Evolutionary conservation across 371 early-diverging fungal genomes (phyloP).

Genomic region (Mucor indicus): DNA sequence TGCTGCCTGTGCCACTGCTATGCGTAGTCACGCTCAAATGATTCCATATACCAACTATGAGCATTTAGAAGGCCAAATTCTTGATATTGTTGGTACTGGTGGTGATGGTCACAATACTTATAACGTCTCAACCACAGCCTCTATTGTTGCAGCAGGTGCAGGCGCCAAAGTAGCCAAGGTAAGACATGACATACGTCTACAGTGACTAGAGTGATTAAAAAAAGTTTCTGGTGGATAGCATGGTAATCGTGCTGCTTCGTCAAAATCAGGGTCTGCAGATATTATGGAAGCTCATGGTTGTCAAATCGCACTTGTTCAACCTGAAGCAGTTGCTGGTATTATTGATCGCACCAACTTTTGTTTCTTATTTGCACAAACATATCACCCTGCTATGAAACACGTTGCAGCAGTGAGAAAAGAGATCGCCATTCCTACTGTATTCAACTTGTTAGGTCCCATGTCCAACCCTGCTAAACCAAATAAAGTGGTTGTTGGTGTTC

Average conservation of each 20-base stretch:
- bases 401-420: conserved; percentile 80
- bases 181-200: too few relatives aligned
- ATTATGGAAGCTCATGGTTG: conserved; percentile 86
- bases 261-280: conserved; percentile 93
- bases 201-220: background rate
- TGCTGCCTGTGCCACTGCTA: conserved; percentile 70
- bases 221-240: conserved; percentile 52
- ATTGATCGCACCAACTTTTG: conserved; percentile 76
- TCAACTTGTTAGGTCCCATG: conserved; percentile 94
- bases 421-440: conserved; percentile 89
- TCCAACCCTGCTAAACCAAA: conserved; percentile 85
- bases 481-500: conserved; percentile 88
- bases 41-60: conserved; percentile 46
- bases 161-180: conserved; percentile 94
- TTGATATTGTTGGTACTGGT: conserved; percentile 97
- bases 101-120: conserved; percentile 98
- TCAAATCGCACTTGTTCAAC: conserved; percentile 61
- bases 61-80: conserved; percentile 48
- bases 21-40: conserved; percentile 60
- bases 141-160: conserved; percentile 91
- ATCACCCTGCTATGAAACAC: conserved; percentile 90
- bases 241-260: conserved; percentile 94
- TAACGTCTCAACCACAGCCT: conserved; percentile 92
- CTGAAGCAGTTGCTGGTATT: conserved; percentile 63
- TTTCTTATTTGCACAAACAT: conserved; percentile 89